Evolutionary conservation across 768 basidiomycete genomes (phyloP).

Genomic region (Boletus pseudopeckii): DNA sequence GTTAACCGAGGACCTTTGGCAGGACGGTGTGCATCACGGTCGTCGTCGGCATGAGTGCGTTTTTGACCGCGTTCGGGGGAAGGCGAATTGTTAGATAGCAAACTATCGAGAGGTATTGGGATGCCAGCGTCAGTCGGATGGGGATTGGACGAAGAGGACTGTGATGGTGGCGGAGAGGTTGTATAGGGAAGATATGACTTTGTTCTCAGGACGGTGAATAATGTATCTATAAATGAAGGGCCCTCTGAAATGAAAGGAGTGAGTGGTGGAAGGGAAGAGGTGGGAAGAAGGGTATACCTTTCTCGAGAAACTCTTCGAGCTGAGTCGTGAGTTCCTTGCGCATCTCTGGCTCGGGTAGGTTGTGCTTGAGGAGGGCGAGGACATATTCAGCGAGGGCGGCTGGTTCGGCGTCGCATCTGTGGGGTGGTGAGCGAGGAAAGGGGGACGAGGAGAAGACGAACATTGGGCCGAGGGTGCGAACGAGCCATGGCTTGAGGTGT

Average conservation of each 20-base stretch:
- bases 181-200: conserved; percentile 83
- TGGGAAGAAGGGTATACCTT: conserved; percentile 47
- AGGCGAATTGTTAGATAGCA: conserved; percentile 45
- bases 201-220: conserved; percentile 81
- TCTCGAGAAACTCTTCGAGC: conserved; percentile 90
- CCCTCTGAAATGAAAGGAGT: conserved; percentile 46
- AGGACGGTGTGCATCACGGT: conserved; percentile 53
- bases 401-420: conserved; percentile 94
- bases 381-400: conserved; percentile 92
- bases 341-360: conserved; percentile 79
- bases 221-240: conserved; percentile 72
- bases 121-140: conserved; percentile 58
- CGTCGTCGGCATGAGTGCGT: conserved; percentile 61
- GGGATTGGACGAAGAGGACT: conserved; percentile 35
- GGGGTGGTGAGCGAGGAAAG: neutral
- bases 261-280: conserved; percentile 4
- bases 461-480: conserved; percentile 90
- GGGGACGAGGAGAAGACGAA: conserved; percentile 26
- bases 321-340: conserved; percentile 71
- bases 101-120: conserved; percentile 71
- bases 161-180: conserved; percentile 38
- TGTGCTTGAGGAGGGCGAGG: conserved; percentile 88
- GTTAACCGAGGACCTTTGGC: conserved; percentile 71
- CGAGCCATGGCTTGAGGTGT: conserved; percentile 84
- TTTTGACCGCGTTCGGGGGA: conserved; percentile 60